Percentiles rank a stretch among this genome's conserved stretches.
These are phyloP conservation scores for Acanthamoeba sp. DNA, from an alignment of 208 protist species.

Conservation along the genomic window DNA sequence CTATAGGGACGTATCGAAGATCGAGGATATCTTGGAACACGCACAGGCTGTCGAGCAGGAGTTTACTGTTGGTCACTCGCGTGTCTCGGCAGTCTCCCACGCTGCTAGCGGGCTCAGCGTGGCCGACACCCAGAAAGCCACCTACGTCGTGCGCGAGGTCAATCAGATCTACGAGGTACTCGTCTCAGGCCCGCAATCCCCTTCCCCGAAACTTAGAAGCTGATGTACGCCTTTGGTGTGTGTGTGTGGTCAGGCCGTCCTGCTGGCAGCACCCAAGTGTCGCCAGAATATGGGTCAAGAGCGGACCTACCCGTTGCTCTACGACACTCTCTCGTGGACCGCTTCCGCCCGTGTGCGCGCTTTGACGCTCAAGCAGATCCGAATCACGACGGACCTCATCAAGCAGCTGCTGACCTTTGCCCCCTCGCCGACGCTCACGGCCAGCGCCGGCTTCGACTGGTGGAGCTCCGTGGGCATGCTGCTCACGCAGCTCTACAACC, in stretches of 20 bases:
- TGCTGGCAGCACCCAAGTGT: slow-evolving; percentile 16
- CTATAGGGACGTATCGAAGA: slow-evolving; percentile 15
- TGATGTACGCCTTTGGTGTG: neutral
- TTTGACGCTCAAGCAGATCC: neutral
- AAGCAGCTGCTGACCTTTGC: slow-evolving; percentile 24
- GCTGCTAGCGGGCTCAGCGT: neutral
- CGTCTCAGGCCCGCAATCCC: neutral
- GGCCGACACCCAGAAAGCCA: neutral
- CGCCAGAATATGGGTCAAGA: neutral
- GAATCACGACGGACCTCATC: slow-evolving; percentile 17
- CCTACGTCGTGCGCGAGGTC: slow-evolving; percentile 4
- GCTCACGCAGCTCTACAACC: slow-evolving; percentile 15
- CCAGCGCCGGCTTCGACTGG: slow-evolving; percentile 17
- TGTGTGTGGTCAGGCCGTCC: neutral
- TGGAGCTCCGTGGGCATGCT: slow-evolving; percentile 26
- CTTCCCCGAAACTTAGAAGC: no score
- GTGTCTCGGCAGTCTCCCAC: neutral
- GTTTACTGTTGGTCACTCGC: neutral
- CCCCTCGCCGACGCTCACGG: neutral
- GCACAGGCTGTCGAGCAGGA: slow-evolving; percentile 8
- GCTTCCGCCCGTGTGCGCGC: slow-evolving; percentile 7
- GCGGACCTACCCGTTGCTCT: neutral
- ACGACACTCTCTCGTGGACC: neutral
- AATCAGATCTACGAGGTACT: slow-evolving; percentile 33
- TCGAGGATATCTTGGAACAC: slow-evolving; percentile 7